Evolutionary conservation across 106 monocot genomes (phyloP).

Genomic region (Xerophyta viscosa): DNA sequence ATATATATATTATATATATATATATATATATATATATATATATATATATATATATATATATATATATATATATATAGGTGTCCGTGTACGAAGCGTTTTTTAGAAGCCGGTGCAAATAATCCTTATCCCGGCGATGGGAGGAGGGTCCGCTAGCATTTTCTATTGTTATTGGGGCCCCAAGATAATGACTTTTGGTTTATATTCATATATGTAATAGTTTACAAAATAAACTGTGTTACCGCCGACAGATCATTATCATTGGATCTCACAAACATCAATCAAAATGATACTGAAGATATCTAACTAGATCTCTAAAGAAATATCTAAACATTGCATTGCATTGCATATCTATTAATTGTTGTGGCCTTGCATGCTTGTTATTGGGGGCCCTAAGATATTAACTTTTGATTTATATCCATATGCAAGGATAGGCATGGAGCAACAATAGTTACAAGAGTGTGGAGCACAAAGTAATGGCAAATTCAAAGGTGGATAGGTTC

Average conservation of each 20-base stretch:
- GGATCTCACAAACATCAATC: not conserved
- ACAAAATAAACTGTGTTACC: not conserved
- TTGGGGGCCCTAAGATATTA: not conserved
- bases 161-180: not conserved
- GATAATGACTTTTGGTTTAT: not conserved
- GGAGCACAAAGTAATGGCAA: constrained; percentile 45
- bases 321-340: no score
- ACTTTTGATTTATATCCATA: not conserved
- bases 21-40: no score
- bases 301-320: no score
- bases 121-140: no score
- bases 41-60: no score
- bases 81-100: no score
- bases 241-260: not conserved
- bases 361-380: not conserved
- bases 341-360: no score
- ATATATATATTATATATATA: no score
- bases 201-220: not conserved
- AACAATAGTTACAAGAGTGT: constrained; percentile 58
- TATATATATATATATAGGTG: no score
- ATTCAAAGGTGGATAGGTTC: constrained; percentile 39
- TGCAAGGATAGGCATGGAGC: constrained; percentile 47
- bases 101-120: no score
- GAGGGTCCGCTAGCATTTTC: no score
- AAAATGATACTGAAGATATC: not conserved